Conservation (phyloP, 2,329 filamentous ascomycete species). For the Pseudohalonectria lignicola region DNA sequence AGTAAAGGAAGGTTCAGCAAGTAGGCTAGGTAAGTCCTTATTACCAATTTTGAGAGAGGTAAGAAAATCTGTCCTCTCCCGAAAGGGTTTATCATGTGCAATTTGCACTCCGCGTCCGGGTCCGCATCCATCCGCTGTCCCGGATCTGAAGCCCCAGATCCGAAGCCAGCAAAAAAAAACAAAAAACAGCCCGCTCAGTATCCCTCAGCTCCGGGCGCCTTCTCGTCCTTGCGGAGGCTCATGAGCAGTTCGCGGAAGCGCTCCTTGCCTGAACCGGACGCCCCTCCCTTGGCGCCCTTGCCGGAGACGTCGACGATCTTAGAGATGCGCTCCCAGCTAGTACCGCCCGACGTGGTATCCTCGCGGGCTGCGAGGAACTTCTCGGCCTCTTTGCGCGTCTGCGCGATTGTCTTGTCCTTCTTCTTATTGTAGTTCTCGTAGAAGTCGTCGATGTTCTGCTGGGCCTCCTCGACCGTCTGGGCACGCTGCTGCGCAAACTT, state of each 20-base stretch:
- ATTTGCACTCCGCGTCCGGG: too few relatives aligned
- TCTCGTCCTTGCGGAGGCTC: slow-evolving; percentile 87
- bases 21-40: too few relatives aligned
- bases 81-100: too few relatives aligned
- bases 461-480: slow-evolving; percentile 79
- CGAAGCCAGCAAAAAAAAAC: too few relatives aligned
- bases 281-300: slow-evolving; percentile 80
- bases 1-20: too few relatives aligned
- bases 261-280: slow-evolving; percentile 85
- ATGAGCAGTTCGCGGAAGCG: slow-evolving; percentile 86
- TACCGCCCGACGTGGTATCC: slow-evolving; percentile 88
- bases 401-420: slow-evolving; percentile 84
- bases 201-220: slow-evolving; percentile 57
- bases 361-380: slow-evolving; percentile 82
- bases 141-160: too few relatives aligned
- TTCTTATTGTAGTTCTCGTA: slow-evolving; percentile 99
- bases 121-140: too few relatives aligned
- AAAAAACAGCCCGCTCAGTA: too few relatives aligned
- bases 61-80: too few relatives aligned
- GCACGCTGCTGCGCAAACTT: slow-evolving; percentile 73
- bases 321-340: slow-evolving; percentile 96
- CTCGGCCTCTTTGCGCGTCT: slow-evolving; percentile 85
- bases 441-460: slow-evolving; percentile 94
- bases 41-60: too few relatives aligned
- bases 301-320: slow-evolving; percentile 97